Evolutionary conservation across 495 filamentous ascomycete genomes (phyloP).

Genomic region (Neurospora sublineolata): DNA sequence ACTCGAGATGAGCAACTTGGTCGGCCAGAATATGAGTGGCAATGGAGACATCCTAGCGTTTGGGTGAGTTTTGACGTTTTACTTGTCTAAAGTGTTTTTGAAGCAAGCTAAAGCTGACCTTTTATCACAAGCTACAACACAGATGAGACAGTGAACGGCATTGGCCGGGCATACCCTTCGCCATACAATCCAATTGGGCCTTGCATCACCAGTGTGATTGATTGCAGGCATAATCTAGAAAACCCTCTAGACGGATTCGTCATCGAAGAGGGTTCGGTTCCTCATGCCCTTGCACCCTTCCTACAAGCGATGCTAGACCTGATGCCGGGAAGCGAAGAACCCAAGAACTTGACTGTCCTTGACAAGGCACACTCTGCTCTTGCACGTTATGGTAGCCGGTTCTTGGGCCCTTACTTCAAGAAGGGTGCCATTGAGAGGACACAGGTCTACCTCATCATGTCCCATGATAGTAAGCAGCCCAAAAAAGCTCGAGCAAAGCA

Average conservation of each 20-base stretch:
- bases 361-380: conserved; percentile 34
- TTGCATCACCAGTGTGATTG: conserved; percentile 53
- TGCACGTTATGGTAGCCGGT: conserved; percentile 36
- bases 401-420: conserved; percentile 45
- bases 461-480: conserved; percentile 43
- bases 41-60: conserved; percentile 59
- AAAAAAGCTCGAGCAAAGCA: conserved; percentile 3
- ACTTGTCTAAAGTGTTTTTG: background rate
- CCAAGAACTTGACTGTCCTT: conserved; percentile 25
- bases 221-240: conserved; percentile 40
- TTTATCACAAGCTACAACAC: conserved; percentile 42
- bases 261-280: conserved; percentile 54
- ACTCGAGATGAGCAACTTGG: conserved; percentile 42
- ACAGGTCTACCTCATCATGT: conserved; percentile 61
- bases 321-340: conserved; percentile 40
- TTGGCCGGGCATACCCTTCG: conserved; percentile 38
- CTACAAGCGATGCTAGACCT: conserved; percentile 47
- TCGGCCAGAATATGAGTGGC: conserved; percentile 53
- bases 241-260: conserved; percentile 53
- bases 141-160: conserved; percentile 41
- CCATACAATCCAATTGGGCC: conserved; percentile 48
- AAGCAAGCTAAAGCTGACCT: background rate
- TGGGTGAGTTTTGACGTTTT: conserved; percentile 28
- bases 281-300: conserved; percentile 42
- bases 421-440: conserved; percentile 47